Percentiles rank a stretch among this genome's conserved stretches.
phyloP scores from a whole-genome alignment of 1,284 basidiomycete species.

The Pseudozyma thailandica region DNA sequence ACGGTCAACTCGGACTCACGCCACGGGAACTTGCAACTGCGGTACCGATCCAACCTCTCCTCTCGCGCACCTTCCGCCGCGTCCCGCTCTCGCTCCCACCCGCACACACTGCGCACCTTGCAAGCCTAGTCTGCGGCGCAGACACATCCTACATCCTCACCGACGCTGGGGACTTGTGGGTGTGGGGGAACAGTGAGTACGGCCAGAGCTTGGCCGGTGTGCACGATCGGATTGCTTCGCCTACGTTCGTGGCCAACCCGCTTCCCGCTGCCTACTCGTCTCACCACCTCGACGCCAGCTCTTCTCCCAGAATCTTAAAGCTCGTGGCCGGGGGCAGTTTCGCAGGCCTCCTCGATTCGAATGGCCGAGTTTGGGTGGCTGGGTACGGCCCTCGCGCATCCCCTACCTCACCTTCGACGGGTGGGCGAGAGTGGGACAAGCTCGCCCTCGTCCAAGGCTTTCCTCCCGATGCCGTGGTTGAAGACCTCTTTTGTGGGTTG shows the following conservation, averaged over 20 bases:
- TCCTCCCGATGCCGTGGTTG: background rate
- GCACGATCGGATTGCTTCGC: conserved; percentile 21
- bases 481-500: conserved; percentile 14
- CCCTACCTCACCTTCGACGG: background rate
- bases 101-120: background rate
- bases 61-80: conserved; percentile 4
- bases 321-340: conserved; percentile 37
- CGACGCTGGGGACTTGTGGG: conserved; percentile 18
- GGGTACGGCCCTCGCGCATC: conserved; percentile 19
- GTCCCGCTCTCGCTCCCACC: conserved; percentile 6
- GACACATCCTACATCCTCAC: conserved; percentile 52
- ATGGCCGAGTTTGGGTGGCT: conserved; percentile 21
- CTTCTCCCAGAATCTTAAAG: conserved; percentile 1
- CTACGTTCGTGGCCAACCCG: conserved; percentile 10
- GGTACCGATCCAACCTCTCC: conserved; percentile 23
- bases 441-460: background rate
- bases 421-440: background rate
- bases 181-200: conserved; percentile 61
- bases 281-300: background rate
- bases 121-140: conserved; percentile 36
- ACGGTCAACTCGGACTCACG: conserved; percentile 50
- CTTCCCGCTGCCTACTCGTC: conserved; percentile 9
- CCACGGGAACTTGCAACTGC: background rate
- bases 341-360: conserved; percentile 26
- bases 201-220: conserved; percentile 39